Evolutionary conservation across 176 grass and related monocot species (phyloP), one percentile per base, ranked within the genome.

Genomic region (Microstegium vimineum): DNA sequence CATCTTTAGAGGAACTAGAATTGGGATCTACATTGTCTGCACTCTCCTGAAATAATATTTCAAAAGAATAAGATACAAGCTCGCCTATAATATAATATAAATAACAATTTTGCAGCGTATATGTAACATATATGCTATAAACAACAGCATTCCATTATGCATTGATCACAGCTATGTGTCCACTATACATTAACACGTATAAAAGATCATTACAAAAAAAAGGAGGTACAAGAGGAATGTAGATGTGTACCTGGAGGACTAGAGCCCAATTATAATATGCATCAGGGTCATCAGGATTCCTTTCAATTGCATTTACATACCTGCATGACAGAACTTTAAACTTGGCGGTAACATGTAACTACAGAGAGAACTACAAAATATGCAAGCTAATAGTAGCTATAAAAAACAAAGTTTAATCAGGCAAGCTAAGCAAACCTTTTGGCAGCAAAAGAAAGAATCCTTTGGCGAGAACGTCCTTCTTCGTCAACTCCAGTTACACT

Each of bases 251-350:
- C 93, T 99, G 97, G 56, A 99, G 93, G 56, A 99, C 97, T 73
- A 99, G 87, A 69, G 97, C 97, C 97, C 97, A 99, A 46, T 99
- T 99, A 81, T 99, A 99, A 80, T 96, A 95, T 66, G 97, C 97
- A 84, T 99, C 93, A 63, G 94, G 97, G 32, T 99, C 97, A 56
- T 96, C 91, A 22, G 91, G 85, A 92, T 99, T 99, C 85, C 89
- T 94, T 83, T 99, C 93, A 87, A 94, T 99, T 78, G 97, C 91
- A 87, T 40, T 94, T 77, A 94, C 80, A 85, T 99, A 99, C 86
- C 97, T 99, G 74, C 60, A 90, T 45, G 63, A 81, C 59, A 88
- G n/a, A 76, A 78, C 36, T 18, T 71, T 61, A 77, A 30, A 60
- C 4, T 76, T 31, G 12, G 63, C 27, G 49, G 22, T 43, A 90